phyloP scores from a whole-genome alignment of 2,329 filamentous ascomycete species.

The Ophiosphaerella korrae region DNA sequence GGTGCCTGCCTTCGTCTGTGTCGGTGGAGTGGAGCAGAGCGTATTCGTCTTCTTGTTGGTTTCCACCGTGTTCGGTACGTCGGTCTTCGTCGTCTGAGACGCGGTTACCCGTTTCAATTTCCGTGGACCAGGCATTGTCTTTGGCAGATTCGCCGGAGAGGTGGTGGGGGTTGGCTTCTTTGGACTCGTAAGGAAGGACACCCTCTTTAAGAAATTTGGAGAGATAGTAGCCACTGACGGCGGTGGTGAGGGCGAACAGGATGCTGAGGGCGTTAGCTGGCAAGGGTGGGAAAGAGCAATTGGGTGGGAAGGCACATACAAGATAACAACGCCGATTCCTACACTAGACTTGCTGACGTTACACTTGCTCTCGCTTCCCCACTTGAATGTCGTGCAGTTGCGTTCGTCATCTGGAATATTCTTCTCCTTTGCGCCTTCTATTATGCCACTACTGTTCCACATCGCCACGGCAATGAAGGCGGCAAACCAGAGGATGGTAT shows the following conservation, averaged over 20 bases:
- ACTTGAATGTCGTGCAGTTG: constrained; percentile 61
- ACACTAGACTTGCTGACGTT: constrained; percentile 61
- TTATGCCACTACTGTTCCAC: constrained; percentile 62
- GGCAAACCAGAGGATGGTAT: constrained; percentile 61
- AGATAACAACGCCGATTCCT: constrained; percentile 62
- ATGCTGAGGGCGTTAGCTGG: constrained; percentile 47
- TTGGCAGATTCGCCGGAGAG: constrained; percentile 36
- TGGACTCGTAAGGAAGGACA: constrained; percentile 53
- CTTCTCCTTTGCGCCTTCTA: constrained; percentile 52
- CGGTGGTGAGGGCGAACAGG: constrained; percentile 59
- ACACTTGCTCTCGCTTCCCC: constrained; percentile 61
- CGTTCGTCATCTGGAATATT: constrained; percentile 49
- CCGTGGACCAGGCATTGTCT: constrained; percentile 52
- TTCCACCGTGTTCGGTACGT: constrained; percentile 45
- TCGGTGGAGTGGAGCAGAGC: constrained; percentile 53
- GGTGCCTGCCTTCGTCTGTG: constrained; percentile 48
- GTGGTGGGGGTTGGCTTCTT: constrained; percentile 54
- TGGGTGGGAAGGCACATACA: constrained; percentile 48
- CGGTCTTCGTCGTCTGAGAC: constrained; percentile 51
- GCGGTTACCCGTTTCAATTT: constrained; percentile 48
- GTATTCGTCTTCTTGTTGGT: constrained; percentile 58
- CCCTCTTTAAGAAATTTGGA: constrained; percentile 63
- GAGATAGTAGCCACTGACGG: constrained; percentile 60
- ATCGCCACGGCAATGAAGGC: constrained; percentile 62
- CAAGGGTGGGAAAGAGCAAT: neutral